Evolutionary conservation across 306 rosid species (phyloP), one percentile per base, ranked within the genome.

Genomic region (Psophocarpus tetragonolobus): DNA sequence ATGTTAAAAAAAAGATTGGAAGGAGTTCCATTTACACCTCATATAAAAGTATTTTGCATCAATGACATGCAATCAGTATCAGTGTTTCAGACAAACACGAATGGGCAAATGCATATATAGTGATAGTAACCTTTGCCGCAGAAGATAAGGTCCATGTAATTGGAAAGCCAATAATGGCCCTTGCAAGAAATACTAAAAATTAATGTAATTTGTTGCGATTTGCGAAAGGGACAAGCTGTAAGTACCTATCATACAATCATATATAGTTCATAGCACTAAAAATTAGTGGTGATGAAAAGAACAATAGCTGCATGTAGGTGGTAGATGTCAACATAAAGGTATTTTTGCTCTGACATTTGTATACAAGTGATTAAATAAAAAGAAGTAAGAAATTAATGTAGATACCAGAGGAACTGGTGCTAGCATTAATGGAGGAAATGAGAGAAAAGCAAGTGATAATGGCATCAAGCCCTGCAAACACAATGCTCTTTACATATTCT

Each of bases 341-440:
- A 17, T 73, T 73, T 58, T 39, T 7, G 54, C 20, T 29, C 15
- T 53, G 56, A 20, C 61, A 10, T 23, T 23, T 23, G 30, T 54
- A 21, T 23, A 54, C 21, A 18, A 51, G 2, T 54, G 42, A 38
- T 38, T 38, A 38, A 33, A 30, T 9, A 21, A 63, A 29, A 20
- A 1, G 35, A 6, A 35, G 26, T 41, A 14, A 15, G 68, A 15
- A 14, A 63, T 1, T n/a, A n/a, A 10, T 3, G 38, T 72, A 83
- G 87, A 60, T 85, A 3, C 90, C 85, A 1, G 85, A 83, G 41
- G 91, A 84, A 15, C 57, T 81, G 38, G 58, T 75, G 77, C 42
- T 85, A 30, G 92, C 90, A 10, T 81, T 83, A 75, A 90, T 82
- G 66, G 91, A 90, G 29, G 94, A 83, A 68, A 90, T 92, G 78